Percentiles rank a stretch among this genome's conserved stretches.
Conservation (phyloP, 441 rosid species). For the Populus hybrid region DNA sequence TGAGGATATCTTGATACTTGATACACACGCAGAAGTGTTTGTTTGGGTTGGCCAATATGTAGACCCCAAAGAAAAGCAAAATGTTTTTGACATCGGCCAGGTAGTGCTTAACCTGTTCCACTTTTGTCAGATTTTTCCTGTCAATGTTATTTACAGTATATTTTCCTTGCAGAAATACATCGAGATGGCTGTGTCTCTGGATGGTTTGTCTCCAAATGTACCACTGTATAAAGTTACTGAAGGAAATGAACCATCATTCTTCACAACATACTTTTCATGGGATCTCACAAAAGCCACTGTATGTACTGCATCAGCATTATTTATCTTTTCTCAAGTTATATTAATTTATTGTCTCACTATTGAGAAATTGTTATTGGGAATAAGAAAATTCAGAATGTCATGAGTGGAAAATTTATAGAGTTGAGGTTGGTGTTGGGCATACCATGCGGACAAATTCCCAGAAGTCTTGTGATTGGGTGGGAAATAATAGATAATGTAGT, state of each 20-base stretch:
- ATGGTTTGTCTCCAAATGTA: constrained; percentile 74
- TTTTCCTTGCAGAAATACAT: constrained; percentile 70
- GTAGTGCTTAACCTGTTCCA: constrained; percentile 35
- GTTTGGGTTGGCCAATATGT: constrained; percentile 95
- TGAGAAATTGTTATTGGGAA: constrained; percentile 4
- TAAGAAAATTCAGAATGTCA: not conserved
- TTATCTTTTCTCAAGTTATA: constrained; percentile 18
- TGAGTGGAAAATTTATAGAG: not conserved
- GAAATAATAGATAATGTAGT: not conserved
- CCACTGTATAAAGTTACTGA: constrained; percentile 88
- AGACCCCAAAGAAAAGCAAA: constrained; percentile 86
- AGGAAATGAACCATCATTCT: constrained; percentile 97
- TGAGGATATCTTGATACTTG: constrained; percentile 88
- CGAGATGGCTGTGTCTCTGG: constrained; percentile 70
- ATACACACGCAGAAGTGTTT: constrained; percentile 94
- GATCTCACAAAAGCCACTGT: constrained; percentile 77
- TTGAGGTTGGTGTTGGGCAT: not conserved
- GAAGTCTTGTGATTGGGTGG: not conserved
- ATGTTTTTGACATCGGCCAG: constrained; percentile 89
- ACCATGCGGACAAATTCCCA: not conserved
- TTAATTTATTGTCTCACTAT: constrained; percentile 10
- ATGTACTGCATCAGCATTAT: constrained; percentile 27
- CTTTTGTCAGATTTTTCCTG: not conserved
- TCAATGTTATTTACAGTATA: constrained; percentile 16
- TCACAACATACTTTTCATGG: constrained; percentile 90